Percentiles rank a stretch among this genome's conserved stretches.
Conservation (phyloP, 345 rosid species). For the Brassica rapa region DNA sequence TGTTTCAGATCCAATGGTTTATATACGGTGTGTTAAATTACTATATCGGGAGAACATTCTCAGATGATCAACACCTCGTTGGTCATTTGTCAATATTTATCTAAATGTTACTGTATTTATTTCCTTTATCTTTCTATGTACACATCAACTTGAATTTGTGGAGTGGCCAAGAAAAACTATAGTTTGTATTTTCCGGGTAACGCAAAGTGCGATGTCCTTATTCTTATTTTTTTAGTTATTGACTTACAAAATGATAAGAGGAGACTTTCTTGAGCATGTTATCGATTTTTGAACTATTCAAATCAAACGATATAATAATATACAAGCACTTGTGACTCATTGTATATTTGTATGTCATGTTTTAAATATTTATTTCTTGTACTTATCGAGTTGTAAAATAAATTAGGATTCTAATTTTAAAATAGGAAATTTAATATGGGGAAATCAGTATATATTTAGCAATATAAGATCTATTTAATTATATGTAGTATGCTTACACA, state of each 20-base stretch:
- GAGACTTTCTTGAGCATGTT: constrained; percentile 19
- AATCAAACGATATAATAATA: background rate
- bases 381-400: background rate
- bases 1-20: constrained; percentile 27
- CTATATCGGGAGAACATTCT: constrained; percentile 27
- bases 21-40: background rate
- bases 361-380: background rate
- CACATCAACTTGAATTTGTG: constrained; percentile 12
- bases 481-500: background rate
- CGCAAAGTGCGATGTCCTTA: constrained; percentile 19
- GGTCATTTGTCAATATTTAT: constrained; percentile 2
- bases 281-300: constrained; percentile 13
- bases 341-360: background rate
- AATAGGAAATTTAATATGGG: background rate
- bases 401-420: too few species aligned
- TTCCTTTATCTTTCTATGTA: background rate
- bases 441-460: background rate
- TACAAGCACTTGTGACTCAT: constrained; percentile 3
- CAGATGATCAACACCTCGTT: constrained; percentile 5
- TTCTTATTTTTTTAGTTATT: background rate
- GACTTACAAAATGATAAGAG: constrained; percentile 28
- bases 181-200: constrained; percentile 6
- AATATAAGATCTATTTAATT: background rate
- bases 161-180: background rate
- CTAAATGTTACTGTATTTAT: background rate